Percentiles rank a stretch among this genome's conserved stretches.
phyloP scores from a whole-genome alignment of 2,329 filamentous ascomycete species.

The Didymella arachidicola region DNA sequence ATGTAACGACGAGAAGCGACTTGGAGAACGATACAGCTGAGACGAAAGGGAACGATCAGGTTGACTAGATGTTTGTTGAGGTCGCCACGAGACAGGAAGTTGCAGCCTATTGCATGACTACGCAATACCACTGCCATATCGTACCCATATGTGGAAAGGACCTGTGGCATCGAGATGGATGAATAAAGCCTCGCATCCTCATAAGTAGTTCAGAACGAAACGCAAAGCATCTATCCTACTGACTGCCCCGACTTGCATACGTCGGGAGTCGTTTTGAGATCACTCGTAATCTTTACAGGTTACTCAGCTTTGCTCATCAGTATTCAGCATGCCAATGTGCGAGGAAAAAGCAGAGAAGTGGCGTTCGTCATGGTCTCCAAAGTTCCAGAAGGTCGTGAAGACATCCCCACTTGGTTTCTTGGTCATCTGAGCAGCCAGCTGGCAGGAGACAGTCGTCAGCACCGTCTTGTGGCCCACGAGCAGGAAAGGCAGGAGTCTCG shows the following conservation, averaged over 20 bases:
- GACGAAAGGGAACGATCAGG: background rate
- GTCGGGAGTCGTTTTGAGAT: too few relatives aligned
- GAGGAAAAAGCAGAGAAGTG: background rate
- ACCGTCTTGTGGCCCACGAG: constrained; percentile 3
- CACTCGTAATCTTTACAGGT: background rate
- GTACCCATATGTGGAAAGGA: too few relatives aligned
- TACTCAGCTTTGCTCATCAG: background rate
- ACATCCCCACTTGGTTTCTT: background rate
- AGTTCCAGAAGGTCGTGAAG: background rate
- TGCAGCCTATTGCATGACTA: background rate
- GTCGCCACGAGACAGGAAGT: background rate
- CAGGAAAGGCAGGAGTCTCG: background rate
- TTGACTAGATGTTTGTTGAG: background rate
- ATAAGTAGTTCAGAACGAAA: too few relatives aligned
- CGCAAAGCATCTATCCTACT: too few relatives aligned
- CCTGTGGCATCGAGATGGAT: too few relatives aligned
- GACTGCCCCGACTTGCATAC: too few relatives aligned
- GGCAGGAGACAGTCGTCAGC: constrained; percentile 2
- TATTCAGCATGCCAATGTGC: background rate
- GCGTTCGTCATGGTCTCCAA: background rate
- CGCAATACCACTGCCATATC: background rate
- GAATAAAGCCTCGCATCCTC: too few relatives aligned
- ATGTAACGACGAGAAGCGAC: background rate
- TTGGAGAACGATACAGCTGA: background rate
- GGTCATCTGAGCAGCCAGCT: background rate